Conservation (phyloP, 78 protist genomes). For the Bodo saltans region DNA sequence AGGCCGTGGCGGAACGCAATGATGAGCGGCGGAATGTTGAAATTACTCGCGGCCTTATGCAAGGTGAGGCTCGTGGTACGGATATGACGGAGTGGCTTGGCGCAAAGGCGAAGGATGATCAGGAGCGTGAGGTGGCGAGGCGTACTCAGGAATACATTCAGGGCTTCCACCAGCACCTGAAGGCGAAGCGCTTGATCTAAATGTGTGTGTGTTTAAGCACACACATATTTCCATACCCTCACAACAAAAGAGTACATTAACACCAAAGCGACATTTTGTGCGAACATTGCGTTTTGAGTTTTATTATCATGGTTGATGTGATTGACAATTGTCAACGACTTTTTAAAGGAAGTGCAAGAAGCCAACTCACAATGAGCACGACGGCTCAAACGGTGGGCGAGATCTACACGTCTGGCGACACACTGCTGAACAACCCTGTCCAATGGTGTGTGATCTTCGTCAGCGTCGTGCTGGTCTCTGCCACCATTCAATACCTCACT, state of each 20-base stretch:
- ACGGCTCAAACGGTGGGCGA: not conserved
- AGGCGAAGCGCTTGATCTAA: not conserved
- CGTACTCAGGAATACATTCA: not conserved
- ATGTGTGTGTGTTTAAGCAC: not conserved
- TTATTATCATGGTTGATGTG: not conserved
- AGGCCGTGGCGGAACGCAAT: not conserved
- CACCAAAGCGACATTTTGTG: too few relatives aligned
- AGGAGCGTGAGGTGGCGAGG: not conserved
- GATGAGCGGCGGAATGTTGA: not conserved
- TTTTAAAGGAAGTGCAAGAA: not conserved
- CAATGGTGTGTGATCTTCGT: not conserved
- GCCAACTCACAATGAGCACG: not conserved
- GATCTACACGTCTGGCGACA: not conserved
- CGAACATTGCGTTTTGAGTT: too few relatives aligned
- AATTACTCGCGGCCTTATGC: not conserved
- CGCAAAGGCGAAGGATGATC: not conserved
- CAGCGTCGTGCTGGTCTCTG: not conserved
- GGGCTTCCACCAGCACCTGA: not conserved
- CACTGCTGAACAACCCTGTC: not conserved
- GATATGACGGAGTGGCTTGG: not conserved
- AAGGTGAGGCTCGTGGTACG: not conserved
- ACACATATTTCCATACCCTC: not conserved
- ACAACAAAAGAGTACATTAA: not conserved
- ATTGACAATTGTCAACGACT: too few relatives aligned
- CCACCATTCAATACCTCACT: not conserved